A percentile compares a stretch with the other conserved stretches of the same genome.
Conservation (phyloP, 352 stramenopile genomes). For the Globisporangium alternatum region DNA sequence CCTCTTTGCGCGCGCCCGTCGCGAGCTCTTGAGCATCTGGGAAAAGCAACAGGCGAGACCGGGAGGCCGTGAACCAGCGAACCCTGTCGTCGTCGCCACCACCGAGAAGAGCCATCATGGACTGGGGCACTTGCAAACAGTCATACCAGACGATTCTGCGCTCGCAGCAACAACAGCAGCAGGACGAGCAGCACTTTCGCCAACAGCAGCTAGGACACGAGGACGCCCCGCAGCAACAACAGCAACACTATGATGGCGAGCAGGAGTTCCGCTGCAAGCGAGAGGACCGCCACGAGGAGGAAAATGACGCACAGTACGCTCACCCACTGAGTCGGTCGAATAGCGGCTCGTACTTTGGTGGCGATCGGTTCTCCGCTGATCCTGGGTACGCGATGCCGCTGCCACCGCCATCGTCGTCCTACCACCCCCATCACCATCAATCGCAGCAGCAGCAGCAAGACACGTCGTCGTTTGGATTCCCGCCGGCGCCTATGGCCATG, state of each 20-base stretch:
- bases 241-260: background rate
- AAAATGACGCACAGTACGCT: background rate
- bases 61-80: background rate
- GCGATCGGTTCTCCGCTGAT: conserved; percentile 4
- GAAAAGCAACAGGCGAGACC: conserved; percentile 8
- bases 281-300: conserved; percentile 3
- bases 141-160: conserved; percentile 11
- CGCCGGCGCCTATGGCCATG: background rate
- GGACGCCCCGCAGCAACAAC: background rate
- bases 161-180: background rate
- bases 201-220: conserved; percentile 1
- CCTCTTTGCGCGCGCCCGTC: background rate
- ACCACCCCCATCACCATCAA: background rate
- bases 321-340: background rate
- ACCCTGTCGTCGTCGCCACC: background rate
- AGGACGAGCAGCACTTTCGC: background rate
- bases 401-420: background rate
- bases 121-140: conserved; percentile 21
- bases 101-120: conserved; percentile 19
- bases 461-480: conserved; percentile 14
- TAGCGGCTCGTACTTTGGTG: background rate
- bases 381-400: background rate
- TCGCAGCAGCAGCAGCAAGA: conserved; percentile 5
- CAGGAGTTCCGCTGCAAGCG: conserved; percentile 1
- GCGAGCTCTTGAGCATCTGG: background rate